phyloP scores from a whole-genome alignment of 1,139 yeast genomes.

The Zygosaccharomyces sapae region DNA sequence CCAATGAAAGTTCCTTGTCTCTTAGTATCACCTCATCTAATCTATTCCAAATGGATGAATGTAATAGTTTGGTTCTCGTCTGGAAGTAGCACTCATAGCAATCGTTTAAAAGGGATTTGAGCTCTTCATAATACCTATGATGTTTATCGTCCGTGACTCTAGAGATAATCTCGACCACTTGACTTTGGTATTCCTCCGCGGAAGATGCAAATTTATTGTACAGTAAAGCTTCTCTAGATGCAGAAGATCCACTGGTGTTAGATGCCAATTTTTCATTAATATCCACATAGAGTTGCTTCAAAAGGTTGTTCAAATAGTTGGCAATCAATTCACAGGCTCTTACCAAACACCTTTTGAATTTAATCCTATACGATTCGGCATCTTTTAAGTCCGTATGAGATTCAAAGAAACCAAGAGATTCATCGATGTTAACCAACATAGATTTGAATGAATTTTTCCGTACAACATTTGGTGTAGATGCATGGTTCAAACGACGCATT shows the following conservation, averaged over 20 bases:
- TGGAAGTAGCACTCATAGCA: constrained; percentile 60
- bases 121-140: constrained; percentile 60
- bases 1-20: constrained; percentile 37
- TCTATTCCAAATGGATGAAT: constrained; percentile 42
- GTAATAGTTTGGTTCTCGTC: constrained; percentile 48
- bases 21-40: constrained; percentile 32
- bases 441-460: constrained; percentile 50
- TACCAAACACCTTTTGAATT: constrained; percentile 82
- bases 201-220: constrained; percentile 59
- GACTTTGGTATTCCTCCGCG: constrained; percentile 42
- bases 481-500: constrained; percentile 63
- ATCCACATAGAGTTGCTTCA: constrained; percentile 47
- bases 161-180: constrained; percentile 48
- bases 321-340: constrained; percentile 73
- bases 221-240: constrained; percentile 51
- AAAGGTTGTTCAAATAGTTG: constrained; percentile 55
- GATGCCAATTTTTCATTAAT: constrained; percentile 30
- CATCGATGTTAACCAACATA: constrained; percentile 58
- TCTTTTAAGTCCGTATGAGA: constrained; percentile 58
- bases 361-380: constrained; percentile 60
- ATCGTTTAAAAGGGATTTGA: constrained; percentile 49
- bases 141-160: constrained; percentile 40
- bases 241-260: constrained; percentile 31
- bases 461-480: constrained; percentile 49
- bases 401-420: constrained; percentile 48